Conservation (phyloP, 805 yeast genomes). For the Myxozyma neotropica region DNA sequence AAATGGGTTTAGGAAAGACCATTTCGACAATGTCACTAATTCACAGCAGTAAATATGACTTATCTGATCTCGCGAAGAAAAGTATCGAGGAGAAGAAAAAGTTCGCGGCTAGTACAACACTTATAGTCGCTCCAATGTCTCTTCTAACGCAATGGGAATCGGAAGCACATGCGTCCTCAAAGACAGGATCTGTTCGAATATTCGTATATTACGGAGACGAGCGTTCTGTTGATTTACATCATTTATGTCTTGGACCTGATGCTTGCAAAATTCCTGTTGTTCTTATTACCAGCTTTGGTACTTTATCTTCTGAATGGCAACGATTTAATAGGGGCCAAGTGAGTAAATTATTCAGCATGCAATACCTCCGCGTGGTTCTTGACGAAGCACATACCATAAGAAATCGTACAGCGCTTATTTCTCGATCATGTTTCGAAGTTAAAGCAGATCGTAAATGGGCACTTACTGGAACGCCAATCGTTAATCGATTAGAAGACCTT, state of each 20-base stretch:
- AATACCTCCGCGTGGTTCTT: constrained; percentile 72
- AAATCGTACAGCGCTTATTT: constrained; percentile 74
- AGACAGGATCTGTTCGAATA: constrained; percentile 35
- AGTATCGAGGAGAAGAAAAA: neutral
- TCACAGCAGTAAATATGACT: constrained; percentile 49
- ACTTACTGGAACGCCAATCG: constrained; percentile 90
- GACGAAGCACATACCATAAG: constrained; percentile 93
- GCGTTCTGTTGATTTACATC: constrained; percentile 52
- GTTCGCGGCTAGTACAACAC: constrained; percentile 53
- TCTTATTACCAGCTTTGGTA: constrained; percentile 84
- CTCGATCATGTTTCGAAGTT: constrained; percentile 74
- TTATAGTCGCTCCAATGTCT: constrained; percentile 88
- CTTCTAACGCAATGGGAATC: constrained; percentile 87
- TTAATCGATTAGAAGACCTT: constrained; percentile 83
- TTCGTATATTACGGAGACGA: constrained; percentile 76
- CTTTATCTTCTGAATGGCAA: constrained; percentile 74
- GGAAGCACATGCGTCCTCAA: constrained; percentile 63
- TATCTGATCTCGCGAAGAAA: too few species aligned
- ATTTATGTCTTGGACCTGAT: constrained; percentile 45
- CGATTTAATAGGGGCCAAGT: constrained; percentile 38
- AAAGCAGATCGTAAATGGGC: constrained; percentile 73
- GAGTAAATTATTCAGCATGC: constrained; percentile 67
- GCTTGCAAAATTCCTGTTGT: constrained; percentile 56
- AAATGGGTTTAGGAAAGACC: constrained; percentile 96
- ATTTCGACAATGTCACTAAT: constrained; percentile 77